phyloP scores from a whole-genome alignment of 73 alveolate genomes.

The Symbiodinium pilosum region DNA sequence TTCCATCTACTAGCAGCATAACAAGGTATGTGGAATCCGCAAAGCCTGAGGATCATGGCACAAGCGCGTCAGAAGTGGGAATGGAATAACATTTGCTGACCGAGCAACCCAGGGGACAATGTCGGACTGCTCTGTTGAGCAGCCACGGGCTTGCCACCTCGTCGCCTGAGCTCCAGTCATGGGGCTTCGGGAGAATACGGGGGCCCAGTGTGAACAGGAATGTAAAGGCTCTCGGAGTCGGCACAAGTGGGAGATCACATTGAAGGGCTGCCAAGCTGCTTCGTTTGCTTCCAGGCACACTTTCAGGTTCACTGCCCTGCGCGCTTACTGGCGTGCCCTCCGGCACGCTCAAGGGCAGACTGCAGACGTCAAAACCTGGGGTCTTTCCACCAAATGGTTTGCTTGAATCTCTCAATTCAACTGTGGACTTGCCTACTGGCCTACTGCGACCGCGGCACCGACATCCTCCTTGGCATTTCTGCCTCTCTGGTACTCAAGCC shows the following conservation, averaged over 20 bases:
- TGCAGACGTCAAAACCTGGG: not conserved
- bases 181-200: no score
- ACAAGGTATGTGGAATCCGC: no score
- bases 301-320: not conserved
- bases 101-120: not conserved
- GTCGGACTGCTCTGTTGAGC: not conserved
- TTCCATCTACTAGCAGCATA: no score
- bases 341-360: not conserved
- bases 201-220: no score
- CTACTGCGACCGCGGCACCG: slow-evolving; percentile 15
- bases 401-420: no score
- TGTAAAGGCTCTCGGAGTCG: no score
- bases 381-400: not conserved
- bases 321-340: not conserved
- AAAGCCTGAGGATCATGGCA: no score
- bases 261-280: not conserved
- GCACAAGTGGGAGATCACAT: no score
- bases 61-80: no score
- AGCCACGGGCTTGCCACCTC: not conserved
- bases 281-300: not conserved
- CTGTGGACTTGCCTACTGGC: no score
- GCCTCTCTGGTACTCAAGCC: not conserved
- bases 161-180: not conserved
- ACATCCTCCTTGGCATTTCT: not conserved
- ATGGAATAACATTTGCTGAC: not conserved